These are phyloP conservation scores for Crataegus laevigata DNA, from an alignment of 306 rosid species.

Conservation along the genomic window DNA sequence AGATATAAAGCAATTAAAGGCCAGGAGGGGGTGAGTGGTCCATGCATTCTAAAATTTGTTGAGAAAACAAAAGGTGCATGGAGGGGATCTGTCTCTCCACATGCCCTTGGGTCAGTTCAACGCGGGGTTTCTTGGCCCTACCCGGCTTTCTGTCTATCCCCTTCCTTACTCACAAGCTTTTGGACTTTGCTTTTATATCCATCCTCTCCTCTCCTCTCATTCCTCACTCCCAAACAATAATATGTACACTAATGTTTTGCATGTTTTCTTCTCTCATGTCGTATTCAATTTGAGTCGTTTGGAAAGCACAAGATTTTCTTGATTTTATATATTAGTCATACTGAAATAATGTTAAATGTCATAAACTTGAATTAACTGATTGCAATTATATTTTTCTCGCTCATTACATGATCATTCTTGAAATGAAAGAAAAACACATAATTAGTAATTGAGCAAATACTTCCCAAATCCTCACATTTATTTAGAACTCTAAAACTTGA, in stretches of 20 bases:
- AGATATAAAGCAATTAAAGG: background rate
- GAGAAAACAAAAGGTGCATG: background rate
- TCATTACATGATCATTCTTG: background rate
- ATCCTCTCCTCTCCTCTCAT: background rate
- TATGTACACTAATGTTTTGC: background rate
- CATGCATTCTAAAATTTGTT: background rate
- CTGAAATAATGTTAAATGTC: no score
- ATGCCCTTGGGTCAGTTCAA: slow-evolving; percentile 11
- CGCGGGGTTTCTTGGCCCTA: background rate
- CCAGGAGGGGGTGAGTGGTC: background rate
- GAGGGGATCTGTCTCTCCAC: background rate
- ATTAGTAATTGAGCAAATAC: no score
- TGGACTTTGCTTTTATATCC: background rate
- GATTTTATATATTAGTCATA: background rate
- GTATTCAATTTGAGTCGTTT: no score
- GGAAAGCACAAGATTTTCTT: background rate
- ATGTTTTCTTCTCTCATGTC: background rate
- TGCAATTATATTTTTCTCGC: no score
- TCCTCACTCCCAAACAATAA: background rate
- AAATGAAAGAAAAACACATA: background rate
- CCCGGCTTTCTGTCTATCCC: background rate
- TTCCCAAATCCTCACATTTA: background rate
- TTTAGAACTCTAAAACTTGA: background rate
- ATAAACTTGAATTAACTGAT: background rate
- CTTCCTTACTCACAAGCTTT: background rate